Evolutionary conservation across 306 rosid genomes (phyloP).

Genomic region (Corylus heterophylla): DNA sequence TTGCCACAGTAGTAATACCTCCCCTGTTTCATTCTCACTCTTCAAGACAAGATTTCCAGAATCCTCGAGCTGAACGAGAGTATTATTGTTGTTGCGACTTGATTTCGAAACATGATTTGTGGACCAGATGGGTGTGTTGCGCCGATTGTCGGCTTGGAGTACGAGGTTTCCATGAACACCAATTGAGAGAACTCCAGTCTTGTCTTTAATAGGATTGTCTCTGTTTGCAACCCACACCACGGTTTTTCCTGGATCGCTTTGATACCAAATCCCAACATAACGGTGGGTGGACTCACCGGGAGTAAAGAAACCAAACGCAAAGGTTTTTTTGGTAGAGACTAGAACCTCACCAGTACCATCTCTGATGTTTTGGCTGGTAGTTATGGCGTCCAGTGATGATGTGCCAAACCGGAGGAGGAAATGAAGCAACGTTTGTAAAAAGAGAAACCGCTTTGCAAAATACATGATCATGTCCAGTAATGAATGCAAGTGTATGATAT

Average conservation of each 20-base stretch:
- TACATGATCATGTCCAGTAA: neutral
- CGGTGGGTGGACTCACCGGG: slow-evolving; percentile 42
- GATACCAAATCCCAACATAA: slow-evolving; percentile 66
- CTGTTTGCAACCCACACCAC: too few species aligned
- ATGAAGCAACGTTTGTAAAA: neutral
- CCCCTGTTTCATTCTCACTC: too few species aligned
- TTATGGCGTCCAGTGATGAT: slow-evolving; percentile 26
- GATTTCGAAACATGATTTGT: too few species aligned
- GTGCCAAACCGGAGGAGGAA: neutral
- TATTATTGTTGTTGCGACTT: too few species aligned
- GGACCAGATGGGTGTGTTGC: too few species aligned
- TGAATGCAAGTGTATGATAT: neutral
- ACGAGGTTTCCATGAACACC: too few species aligned
- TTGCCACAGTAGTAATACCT: too few species aligned
- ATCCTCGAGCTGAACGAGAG: too few species aligned
- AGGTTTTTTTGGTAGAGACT: slow-evolving; percentile 42
- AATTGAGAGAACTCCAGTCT: too few species aligned
- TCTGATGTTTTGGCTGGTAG: slow-evolving; percentile 31
- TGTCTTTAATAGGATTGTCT: too few species aligned
- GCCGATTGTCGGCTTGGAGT: too few species aligned
- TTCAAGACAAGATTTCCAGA: too few species aligned
- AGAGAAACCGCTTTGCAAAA: neutral
- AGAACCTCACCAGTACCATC: slow-evolving; percentile 50
- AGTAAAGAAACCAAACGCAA: slow-evolving; percentile 72
- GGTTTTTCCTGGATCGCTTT: slow-evolving; percentile 29